phyloP scores from a whole-genome alignment of 1,284 basidiomycete genomes.

The Lignosus rhinocerotis region DNA sequence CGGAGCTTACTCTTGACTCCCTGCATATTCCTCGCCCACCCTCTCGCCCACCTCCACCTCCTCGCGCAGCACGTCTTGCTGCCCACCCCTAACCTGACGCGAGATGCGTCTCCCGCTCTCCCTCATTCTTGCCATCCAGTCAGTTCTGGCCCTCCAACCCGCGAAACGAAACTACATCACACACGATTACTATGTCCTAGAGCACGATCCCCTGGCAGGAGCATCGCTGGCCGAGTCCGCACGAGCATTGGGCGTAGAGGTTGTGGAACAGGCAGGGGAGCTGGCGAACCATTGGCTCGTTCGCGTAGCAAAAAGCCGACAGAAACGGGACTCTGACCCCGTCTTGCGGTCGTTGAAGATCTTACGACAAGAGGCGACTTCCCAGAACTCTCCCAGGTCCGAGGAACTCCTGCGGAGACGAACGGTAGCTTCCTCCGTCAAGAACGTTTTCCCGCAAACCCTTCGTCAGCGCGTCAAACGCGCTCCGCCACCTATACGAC shows the following conservation, averaged over 20 bases:
- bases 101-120: conserved; percentile 35
- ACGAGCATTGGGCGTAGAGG: conserved; percentile 71
- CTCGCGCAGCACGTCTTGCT: conserved; percentile 13
- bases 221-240: conserved; percentile 62
- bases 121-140: conserved; percentile 33
- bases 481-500: conserved; percentile 58
- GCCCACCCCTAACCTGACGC: conserved; percentile 7
- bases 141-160: conserved; percentile 36
- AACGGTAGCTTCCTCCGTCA: conserved; percentile 53
- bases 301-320: conserved; percentile 50
- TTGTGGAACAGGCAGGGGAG: conserved; percentile 89
- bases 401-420: conserved; percentile 41
- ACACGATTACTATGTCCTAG: conserved; percentile 90
- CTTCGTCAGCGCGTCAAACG: conserved; percentile 68
- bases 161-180: conserved; percentile 66
- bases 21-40: neutral
- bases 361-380: conserved; percentile 42
- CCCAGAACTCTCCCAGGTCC: conserved; percentile 38
- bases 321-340: conserved; percentile 39
- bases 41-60: neutral
- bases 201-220: conserved; percentile 60
- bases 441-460: conserved; percentile 57
- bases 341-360: conserved; percentile 53
- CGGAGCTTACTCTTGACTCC: conserved; percentile 1
- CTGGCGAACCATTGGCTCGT: conserved; percentile 85